Evolutionary conservation across 768 basidiomycete genomes (phyloP).

Genomic region (Boletus tylopilopsis): DNA sequence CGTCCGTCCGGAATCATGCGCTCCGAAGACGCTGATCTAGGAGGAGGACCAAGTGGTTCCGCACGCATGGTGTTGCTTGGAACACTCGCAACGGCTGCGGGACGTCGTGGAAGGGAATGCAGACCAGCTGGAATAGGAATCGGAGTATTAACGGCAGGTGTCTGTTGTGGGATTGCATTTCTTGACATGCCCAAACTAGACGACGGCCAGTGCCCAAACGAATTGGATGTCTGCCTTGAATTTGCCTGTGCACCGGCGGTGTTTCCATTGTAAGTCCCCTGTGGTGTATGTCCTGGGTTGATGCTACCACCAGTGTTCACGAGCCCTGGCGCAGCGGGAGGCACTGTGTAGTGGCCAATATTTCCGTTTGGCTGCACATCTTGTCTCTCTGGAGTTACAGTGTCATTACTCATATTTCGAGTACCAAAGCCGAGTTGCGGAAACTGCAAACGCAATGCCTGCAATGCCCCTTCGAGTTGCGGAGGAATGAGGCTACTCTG

Average conservation of each 20-base stretch:
- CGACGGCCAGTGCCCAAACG: not conserved
- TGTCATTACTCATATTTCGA: not conserved
- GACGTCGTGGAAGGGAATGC: constrained; percentile 21
- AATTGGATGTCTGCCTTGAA: constrained; percentile 1
- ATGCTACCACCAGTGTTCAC: not conserved
- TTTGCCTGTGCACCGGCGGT: not conserved
- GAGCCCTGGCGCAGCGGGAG: not conserved
- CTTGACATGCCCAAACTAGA: constrained; percentile 2
- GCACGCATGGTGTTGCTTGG: constrained; percentile 15
- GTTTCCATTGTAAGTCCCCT: constrained; percentile 1
- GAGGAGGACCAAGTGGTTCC: constrained; percentile 14
- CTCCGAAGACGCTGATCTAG: constrained; percentile 18
- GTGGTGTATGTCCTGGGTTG: not conserved
- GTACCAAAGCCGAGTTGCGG: constrained; percentile 5
- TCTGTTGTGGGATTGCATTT: constrained; percentile 2
- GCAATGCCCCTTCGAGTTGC: constrained; percentile 16
- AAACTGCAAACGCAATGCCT: constrained; percentile 12
- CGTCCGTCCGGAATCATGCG: constrained; percentile 15
- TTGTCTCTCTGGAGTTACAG: constrained; percentile 1
- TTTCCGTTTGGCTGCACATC: not conserved
- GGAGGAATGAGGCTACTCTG: constrained; percentile 3
- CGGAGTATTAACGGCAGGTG: not conserved
- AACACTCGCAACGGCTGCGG: not conserved
- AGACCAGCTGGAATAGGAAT: not conserved
- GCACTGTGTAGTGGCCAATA: not conserved